Evolutionary conservation across 2,329 filamentous ascomycete genomes (phyloP), one percentile per base, ranked within the genome.

Genomic region (Paraphaeosphaeria minitans): DNA sequence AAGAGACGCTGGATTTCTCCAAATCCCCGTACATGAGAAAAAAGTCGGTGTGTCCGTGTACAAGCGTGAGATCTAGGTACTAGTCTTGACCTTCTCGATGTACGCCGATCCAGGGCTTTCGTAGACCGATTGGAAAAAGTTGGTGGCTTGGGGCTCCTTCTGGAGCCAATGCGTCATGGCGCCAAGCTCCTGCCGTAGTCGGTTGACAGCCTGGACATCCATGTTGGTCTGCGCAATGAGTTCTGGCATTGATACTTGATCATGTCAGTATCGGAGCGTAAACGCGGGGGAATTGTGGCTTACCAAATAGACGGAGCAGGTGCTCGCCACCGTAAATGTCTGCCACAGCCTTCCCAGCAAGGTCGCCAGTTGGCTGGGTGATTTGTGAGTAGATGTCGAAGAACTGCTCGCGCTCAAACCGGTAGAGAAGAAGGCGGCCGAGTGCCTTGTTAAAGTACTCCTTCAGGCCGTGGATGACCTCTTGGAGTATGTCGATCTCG

Each of bases 151-250:
- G 1, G 73, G 66, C 49, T 77, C 73, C 67, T 89, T 90, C 59
- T 89, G 86, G 56, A 99, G 83, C 92, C 93, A 99, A 55, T 87
- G 84, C 12, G 89, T 92, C 77, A 99, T 89, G 77, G 93, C 94
- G 66, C 87, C 85, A 16, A 99, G 84, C 75, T 99, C 95, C 70
- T 97, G 92, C 13, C 93, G 89, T 27, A 98, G 86, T 48, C 93
- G 90, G 62, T 89, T 90, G 43, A 97, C 92, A 2, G 93, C 93
- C 75, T 96, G 93, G 54, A 89, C 84, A 72, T 98, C 95, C 93
- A 99, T 97, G 79, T 98, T 98, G 53, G 95, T 99, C 76, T 99
- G 95, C 4, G 93, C 93, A 62, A 98, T 88, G 42, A 98, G 87
- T 74, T 99, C 95, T 0, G 95, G 94, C 67, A 98, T 87, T 1